Evolutionary conservation across 371 early-diverging fungal genomes (phyloP).

Genomic region (Syncephalastrum contaminatum): DNA sequence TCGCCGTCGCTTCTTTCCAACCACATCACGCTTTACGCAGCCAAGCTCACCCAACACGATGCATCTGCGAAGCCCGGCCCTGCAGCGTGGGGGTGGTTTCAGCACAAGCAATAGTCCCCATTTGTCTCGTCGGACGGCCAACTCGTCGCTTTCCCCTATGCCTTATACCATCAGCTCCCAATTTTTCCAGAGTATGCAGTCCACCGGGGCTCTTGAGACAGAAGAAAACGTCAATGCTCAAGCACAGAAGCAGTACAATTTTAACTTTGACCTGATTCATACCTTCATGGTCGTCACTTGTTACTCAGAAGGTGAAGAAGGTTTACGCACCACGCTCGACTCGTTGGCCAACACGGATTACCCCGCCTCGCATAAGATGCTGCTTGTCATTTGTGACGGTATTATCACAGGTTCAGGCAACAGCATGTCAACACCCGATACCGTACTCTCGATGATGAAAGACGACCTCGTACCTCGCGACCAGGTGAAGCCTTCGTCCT

Average conservation of each 20-base stretch:
- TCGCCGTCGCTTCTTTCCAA: constrained; percentile 33
- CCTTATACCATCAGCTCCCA: constrained; percentile 15
- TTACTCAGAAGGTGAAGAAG: constrained; percentile 85
- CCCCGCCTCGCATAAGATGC: constrained; percentile 76
- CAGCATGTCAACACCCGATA: constrained; percentile 67
- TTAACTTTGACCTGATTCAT: constrained; percentile 48
- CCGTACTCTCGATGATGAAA: constrained; percentile 73
- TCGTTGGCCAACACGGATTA: constrained; percentile 85
- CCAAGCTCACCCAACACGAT: constrained; percentile 18
- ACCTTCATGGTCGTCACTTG: constrained; percentile 70
- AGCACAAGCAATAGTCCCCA: too few relatives aligned
- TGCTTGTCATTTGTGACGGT: constrained; percentile 84
- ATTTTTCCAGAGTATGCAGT: constrained; percentile 15
- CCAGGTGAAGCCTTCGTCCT: constrained; percentile 62
- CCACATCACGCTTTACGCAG: constrained; percentile 48
- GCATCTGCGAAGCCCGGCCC: too few relatives aligned
- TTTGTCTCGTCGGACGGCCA: constrained; percentile 6
- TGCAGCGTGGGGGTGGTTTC: too few relatives aligned
- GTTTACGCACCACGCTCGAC: constrained; percentile 84
- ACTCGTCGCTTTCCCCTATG: constrained; percentile 13
- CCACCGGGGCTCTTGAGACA: constrained; percentile 7
- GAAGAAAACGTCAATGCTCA: constrained; percentile 18
- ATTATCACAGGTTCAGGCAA: constrained; percentile 74
- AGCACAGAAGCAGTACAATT: constrained; percentile 39
- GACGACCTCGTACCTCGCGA: constrained; percentile 60